Conservation (phyloP, 805 yeast species). For the Saturnispora dispora region DNA sequence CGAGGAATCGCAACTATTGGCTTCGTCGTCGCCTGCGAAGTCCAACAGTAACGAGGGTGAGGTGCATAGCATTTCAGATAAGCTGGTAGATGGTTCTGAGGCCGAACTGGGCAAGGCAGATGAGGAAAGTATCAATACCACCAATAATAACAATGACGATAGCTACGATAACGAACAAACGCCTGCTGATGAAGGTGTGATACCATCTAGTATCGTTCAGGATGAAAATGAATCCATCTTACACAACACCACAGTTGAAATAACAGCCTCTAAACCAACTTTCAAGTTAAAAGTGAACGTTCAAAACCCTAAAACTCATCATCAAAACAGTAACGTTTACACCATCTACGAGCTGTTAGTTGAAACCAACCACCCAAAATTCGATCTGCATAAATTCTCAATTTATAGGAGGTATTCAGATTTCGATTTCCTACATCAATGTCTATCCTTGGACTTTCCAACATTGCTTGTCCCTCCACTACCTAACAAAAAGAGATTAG, state of each 20-base stretch:
- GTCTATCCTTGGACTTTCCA: constrained; percentile 70
- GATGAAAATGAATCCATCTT: not conserved
- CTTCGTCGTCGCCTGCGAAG: constrained; percentile 17
- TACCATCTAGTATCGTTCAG: not conserved
- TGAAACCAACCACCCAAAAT: constrained; percentile 50
- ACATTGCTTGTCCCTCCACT: constrained; percentile 85
- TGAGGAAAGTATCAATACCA: not conserved
- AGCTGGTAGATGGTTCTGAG: not conserved
- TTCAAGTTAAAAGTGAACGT: constrained; percentile 32
- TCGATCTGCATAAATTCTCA: constrained; percentile 32
- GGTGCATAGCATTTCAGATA: not conserved
- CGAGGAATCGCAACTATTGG: not conserved
- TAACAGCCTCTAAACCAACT: constrained; percentile 2
- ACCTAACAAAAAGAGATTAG: constrained; percentile 86
- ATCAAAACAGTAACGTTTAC: constrained; percentile 68
- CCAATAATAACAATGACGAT: not conserved
- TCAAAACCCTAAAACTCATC: constrained; percentile 55
- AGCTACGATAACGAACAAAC: not conserved
- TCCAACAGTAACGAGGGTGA: not conserved
- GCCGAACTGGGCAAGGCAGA: not conserved
- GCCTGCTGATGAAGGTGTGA: not conserved
- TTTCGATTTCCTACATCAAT: constrained; percentile 67
- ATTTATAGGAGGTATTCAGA: constrained; percentile 83
- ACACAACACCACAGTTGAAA: not conserved
- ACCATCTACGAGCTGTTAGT: constrained; percentile 65